A percentile compares a stretch with the other conserved stretches of the same genome.
phyloP scores from a whole-genome alignment of 108 stramenopile genomes.

The Hondaea fermentalgiana region DNA sequence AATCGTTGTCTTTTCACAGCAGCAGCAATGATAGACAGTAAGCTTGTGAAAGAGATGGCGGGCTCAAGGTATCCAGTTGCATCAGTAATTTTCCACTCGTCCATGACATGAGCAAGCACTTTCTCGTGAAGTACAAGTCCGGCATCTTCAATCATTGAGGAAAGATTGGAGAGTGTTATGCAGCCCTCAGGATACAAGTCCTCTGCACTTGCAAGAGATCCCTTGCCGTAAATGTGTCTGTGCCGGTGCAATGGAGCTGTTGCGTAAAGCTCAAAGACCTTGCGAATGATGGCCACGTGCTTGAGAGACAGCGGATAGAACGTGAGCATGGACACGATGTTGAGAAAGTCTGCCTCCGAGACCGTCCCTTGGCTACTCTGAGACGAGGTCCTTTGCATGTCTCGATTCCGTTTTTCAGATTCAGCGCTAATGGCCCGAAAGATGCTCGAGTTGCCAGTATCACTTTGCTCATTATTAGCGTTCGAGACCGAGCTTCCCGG shows the following conservation, averaged over 20 bases:
- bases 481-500: background rate
- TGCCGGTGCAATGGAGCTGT: background rate
- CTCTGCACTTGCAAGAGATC: background rate
- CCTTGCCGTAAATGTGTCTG: background rate
- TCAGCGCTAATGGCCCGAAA: background rate
- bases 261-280: background rate
- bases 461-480: background rate
- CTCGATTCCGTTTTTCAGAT: background rate
- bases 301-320: background rate
- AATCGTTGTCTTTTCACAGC: background rate
- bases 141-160: background rate
- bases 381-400: background rate
- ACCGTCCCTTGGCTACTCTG: background rate
- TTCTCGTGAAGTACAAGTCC: background rate
- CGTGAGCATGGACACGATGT: background rate
- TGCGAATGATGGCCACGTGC: background rate
- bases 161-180: background rate
- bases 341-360: background rate
- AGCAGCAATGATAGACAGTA: conserved; percentile 12
- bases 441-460: no score
- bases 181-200: background rate
- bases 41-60: background rate
- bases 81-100: background rate
- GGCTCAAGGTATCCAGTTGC: background rate
- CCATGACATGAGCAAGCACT: background rate